Base-by-base conservation (phyloP, 2,329 filamentous ascomycete species). In the Sclerotinia spermophila region DNA sequence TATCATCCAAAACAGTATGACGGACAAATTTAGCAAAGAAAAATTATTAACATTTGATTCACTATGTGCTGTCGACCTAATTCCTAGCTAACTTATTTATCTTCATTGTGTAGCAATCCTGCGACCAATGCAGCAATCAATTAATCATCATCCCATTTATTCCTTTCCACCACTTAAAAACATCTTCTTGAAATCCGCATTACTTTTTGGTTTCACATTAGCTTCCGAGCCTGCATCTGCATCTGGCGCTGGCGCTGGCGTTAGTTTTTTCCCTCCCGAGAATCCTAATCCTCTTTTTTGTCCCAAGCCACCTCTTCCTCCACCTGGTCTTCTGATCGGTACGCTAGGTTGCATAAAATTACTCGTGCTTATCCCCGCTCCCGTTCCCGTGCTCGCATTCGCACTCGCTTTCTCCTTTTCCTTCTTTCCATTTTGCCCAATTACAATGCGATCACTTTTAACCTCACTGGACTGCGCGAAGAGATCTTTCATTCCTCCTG, bases 171-270 rank as follows among this genome's bases (percentile, higher is more conserved):
- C 77, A 75, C 71, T 75, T n/a, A 76, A 65, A 73, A 79, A 79
- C 76, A 79, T 76, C 40, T 85, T 84, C 78, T 85, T 87, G 74
- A 88, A 88, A 76, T 88, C 86, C 2, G 85, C 84, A 78, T 88
- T 88, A 75, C 82, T 87, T 80, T 86, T 87, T 35, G 69, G 45
- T 45, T 40, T 67, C 8, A 69, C 60, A 38, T n/a, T 40, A 10
- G 58, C 24, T 40, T 66, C 62, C 17, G 72, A 59, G 45, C 70
- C 69, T 45, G 64, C 59, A 17, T 53, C 69, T 45, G 64, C 59
- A 17, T 53, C n/a, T 53, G n/a, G n/a, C 27, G 48, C 48, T n/a
- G 48, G 48, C 48, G 27, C 48, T 30, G 48, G 24, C 27, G 33
- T 38, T 13, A n/a, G 3, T 10, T 53, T 66, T 35, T 71, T 67